Percentiles rank a stretch among this genome's conserved stretches.
Evolutionary conservation across 2,329 filamentous ascomycete species (phyloP).

Genomic region (Rutstroemia sp.): DNA sequence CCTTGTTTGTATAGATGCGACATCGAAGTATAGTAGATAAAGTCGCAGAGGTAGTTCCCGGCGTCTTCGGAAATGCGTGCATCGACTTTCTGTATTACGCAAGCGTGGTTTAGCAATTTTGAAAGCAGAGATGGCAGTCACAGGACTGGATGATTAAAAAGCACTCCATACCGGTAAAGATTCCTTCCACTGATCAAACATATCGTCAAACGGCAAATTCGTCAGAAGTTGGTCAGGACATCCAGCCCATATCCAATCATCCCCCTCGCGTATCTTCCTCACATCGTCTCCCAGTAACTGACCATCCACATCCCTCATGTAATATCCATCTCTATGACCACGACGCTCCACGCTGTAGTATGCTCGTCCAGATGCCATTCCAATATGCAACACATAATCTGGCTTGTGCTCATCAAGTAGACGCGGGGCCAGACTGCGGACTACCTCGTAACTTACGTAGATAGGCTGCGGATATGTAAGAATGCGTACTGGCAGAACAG

Average conservation of each 20-base stretch:
- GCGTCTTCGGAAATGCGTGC: conserved; percentile 61
- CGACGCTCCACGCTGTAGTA: conserved; percentile 66
- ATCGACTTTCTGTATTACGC: conserved; percentile 23
- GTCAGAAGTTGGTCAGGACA: conserved; percentile 49
- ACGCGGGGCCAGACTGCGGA: conserved; percentile 54
- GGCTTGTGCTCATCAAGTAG: conserved; percentile 40
- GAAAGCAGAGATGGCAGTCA: neutral
- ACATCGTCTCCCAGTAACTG: conserved; percentile 43
- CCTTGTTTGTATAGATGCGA: conserved; percentile 45
- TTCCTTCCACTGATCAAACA: conserved; percentile 48
- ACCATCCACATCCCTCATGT: conserved; percentile 62
- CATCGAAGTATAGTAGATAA: conserved; percentile 66
- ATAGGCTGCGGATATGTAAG: conserved; percentile 59
- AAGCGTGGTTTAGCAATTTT: neutral
- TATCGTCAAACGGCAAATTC: conserved; percentile 49
- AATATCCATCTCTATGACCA: conserved; percentile 67
- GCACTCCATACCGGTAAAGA: conserved; percentile 38
- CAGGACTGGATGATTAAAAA: neutral
- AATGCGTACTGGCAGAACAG: conserved; percentile 47
- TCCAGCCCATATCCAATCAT: conserved; percentile 47
- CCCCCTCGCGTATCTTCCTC: conserved; percentile 32
- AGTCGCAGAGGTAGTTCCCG: conserved; percentile 70
- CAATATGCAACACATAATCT: conserved; percentile 70
- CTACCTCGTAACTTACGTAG: conserved; percentile 61
- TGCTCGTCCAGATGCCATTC: conserved; percentile 60